Base-by-base conservation (phyloP, 345 rosid species). In the Bruguiera parviflora region DNA sequence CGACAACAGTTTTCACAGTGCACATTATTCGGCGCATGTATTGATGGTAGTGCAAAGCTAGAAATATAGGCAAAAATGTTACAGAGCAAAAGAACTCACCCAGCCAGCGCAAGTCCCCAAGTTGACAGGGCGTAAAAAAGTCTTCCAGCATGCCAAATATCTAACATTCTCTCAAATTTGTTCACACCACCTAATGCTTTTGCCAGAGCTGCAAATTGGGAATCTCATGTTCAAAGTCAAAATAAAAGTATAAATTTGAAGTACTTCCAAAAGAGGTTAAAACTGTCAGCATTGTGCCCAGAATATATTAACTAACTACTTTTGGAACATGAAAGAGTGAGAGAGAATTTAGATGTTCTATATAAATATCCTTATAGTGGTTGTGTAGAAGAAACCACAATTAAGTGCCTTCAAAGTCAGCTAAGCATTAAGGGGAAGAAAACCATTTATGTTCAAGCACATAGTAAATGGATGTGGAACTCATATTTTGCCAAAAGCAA, bases 111-210 rank as follows among this genome's bases (percentile, higher is more conserved):
- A 39, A 94, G 92, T 63, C 97, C 98, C 97, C 93, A 91, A 3
- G 96, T 89, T 53, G 96, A 81, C 27, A 94, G 76, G 15, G 91
- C 65, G 72, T 94, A 91, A 75, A 91, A 89, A 85, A 89, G 68
- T 74, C 76, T 83, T 47, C 97, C 96, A 13, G 93, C 97, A 74
- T 89, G 90, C 97, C 99, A 94, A 73, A 91, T 85, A 78, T 74
- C 79, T 25, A 94, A 73, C 43, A 87, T 71, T 77, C 72, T 89
- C 83, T 88, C 97, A 72, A 88, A 71, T 71, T 85, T 91, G 87
- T 89, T 82, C 68, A 82, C 71, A 27, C 88, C 78, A 64, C 78
- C 82, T 70, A 91, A 75, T 73, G 92, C 96, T 80, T 89, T 85
- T 15, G 83, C 73, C 46, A 91, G 60, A 81, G 78, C 97, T 94